Evolutionary conservation across 2,329 filamentous ascomycete genomes (phyloP).

Genomic region (Phialophora tarda): DNA sequence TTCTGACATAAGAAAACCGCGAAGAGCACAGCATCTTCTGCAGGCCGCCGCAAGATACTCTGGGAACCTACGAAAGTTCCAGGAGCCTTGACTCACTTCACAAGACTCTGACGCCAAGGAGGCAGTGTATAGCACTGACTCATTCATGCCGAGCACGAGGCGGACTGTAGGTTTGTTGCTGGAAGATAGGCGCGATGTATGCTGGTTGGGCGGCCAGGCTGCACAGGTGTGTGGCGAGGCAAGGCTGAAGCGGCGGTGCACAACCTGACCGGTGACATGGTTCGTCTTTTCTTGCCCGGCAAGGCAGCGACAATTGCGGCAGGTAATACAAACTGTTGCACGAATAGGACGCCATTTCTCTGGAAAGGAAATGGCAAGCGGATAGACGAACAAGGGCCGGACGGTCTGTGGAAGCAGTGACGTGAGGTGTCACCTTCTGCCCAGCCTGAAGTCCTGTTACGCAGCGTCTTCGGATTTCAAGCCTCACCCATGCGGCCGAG

Average conservation of each 20-base stretch:
- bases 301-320: not conserved
- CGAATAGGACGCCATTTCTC: not conserved
- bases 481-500: not conserved
- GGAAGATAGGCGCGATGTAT: not conserved
- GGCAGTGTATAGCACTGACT: not conserved
- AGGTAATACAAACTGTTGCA: not conserved
- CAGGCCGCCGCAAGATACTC: not conserved
- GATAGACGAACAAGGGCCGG: not conserved
- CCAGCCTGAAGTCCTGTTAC: not conserved
- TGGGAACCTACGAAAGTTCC: conserved; percentile 2
- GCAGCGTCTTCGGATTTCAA: not conserved
- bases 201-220: not conserved
- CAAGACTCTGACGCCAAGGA: not conserved
- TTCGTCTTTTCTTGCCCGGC: not conserved
- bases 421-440: not conserved
- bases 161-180: not conserved
- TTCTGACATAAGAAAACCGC: not conserved
- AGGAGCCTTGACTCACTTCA: not conserved
- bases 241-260: conserved; percentile 5
- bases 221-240: not conserved
- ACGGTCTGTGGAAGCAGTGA: not conserved
- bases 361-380: not conserved
- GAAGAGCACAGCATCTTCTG: conserved; percentile 6
- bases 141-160: not conserved
- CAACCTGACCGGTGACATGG: conserved; percentile 9